A percentile compares a stretch with the other conserved stretches of the same genome.
Conservation (phyloP, 2,329 filamentous ascomycete species). For the Pseudodiploospora longispora region DNA sequence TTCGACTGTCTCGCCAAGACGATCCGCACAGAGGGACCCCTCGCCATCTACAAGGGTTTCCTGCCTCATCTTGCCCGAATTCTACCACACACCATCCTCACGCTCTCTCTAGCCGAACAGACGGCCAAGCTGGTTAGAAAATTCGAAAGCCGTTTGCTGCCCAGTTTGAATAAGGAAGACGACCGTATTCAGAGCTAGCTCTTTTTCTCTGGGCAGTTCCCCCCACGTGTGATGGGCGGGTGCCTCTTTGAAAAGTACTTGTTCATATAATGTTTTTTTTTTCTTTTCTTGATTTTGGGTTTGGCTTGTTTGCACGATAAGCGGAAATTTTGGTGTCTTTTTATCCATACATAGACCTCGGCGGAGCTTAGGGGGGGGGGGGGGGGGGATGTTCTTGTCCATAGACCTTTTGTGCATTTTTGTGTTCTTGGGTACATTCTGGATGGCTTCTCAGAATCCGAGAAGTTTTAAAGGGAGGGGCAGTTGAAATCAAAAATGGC, state of each 20-base stretch:
- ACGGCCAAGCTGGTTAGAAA: constrained; percentile 87
- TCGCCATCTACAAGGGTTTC: constrained; percentile 97
- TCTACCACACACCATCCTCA: constrained; percentile 90
- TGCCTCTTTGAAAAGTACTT: not conserved
- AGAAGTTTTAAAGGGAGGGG: not conserved
- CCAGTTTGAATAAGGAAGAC: constrained; percentile 25
- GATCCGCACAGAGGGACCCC: constrained; percentile 77
- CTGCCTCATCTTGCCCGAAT: constrained; percentile 91
- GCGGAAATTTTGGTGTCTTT: not conserved
- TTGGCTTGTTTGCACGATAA: constrained; percentile 1
- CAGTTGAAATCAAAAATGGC: constrained; percentile 5
- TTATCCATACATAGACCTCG: constrained; percentile 1
- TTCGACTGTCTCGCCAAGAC: constrained; percentile 91
- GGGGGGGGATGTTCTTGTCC: constrained; percentile 5
- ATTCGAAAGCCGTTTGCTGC: constrained; percentile 56
- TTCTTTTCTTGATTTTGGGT: not conserved
- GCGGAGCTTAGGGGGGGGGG: constrained; percentile 1
- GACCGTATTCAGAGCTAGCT: constrained; percentile 2
- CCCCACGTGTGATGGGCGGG: too few relatives aligned
- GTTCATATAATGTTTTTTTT: not conserved
- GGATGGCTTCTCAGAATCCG: not conserved
- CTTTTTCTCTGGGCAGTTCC: not conserved
- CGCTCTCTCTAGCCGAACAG: constrained; percentile 88
- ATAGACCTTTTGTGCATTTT: constrained; percentile 1
- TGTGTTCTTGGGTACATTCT: constrained; percentile 5